Evolutionary conservation across 2,329 filamentous ascomycete genomes (phyloP).

Genomic region (Orbilia oligospora): DNA sequence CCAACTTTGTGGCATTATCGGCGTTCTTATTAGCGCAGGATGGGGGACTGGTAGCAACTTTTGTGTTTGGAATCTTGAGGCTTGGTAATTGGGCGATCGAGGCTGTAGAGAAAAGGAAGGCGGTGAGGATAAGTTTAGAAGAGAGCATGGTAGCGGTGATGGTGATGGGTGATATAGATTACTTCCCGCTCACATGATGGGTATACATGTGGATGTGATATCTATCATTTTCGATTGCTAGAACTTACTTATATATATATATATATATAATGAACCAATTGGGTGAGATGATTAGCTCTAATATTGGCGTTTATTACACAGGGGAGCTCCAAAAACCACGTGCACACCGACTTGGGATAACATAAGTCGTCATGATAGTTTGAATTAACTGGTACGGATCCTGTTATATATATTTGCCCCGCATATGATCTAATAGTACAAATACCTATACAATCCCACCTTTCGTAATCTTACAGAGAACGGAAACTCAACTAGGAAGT

Average conservation of each 20-base stretch:
- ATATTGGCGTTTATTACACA: not conserved
- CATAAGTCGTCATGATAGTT: not conserved
- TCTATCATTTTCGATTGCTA: no score
- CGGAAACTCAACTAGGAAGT: not conserved
- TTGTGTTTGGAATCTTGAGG: not conserved
- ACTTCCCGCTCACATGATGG: no score
- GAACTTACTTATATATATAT: not conserved
- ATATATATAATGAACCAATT: no score
- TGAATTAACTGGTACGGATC: not conserved
- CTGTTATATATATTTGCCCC: not conserved
- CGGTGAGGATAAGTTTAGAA: not conserved
- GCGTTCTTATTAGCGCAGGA: not conserved
- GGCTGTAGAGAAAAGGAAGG: not conserved
- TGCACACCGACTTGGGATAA: not conserved
- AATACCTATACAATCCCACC: not conserved
- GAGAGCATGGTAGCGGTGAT: not conserved
- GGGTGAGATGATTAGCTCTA: not conserved
- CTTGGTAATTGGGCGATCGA: not conserved
- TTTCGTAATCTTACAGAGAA: constrained; percentile 23
- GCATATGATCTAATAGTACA: constrained; percentile 22
- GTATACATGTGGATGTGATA: not conserved
- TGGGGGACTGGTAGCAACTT: not conserved
- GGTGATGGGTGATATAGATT: no score
- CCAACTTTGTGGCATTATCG: not conserved
- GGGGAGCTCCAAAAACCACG: no score